Evolutionary conservation across 768 basidiomycete genomes (phyloP).

Genomic region (Kondoa malvinella): DNA sequence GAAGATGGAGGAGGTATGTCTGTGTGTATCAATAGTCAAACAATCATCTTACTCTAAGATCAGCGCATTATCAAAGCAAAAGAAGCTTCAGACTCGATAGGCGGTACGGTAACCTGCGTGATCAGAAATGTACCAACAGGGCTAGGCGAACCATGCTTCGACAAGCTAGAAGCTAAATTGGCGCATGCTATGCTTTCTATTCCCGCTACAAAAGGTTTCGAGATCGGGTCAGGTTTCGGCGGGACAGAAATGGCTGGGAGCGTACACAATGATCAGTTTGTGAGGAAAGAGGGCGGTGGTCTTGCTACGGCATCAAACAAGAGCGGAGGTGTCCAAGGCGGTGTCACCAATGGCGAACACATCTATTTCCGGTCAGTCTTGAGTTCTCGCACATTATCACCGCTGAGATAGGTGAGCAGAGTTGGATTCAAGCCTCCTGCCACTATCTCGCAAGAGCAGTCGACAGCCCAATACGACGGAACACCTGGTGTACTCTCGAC

Average conservation of each 20-base stretch:
- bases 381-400: background rate
- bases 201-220: slow-evolving; percentile 94
- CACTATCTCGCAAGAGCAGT: slow-evolving; percentile 81
- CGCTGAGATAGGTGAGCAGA: slow-evolving; percentile 34
- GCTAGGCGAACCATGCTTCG: slow-evolving; percentile 91
- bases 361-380: slow-evolving; percentile 76
- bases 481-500: slow-evolving; percentile 73
- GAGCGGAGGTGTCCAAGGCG: slow-evolving; percentile 95
- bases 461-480: slow-evolving; percentile 84
- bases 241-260: slow-evolving; percentile 86
- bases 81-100: slow-evolving; percentile 77
- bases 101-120: slow-evolving; percentile 94
- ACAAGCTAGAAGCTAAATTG: slow-evolving; percentile 91
- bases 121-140: slow-evolving; percentile 78
- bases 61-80: slow-evolving; percentile 90
- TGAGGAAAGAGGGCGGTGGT: slow-evolving; percentile 45
- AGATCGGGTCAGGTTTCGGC: slow-evolving; percentile 89
- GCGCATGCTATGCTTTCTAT: slow-evolving; percentile 98
- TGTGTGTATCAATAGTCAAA: background rate
- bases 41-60: too few relatives aligned
- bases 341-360: slow-evolving; percentile 91
- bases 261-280: slow-evolving; percentile 81
- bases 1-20: slow-evolving; percentile 67
- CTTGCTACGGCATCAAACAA: slow-evolving; percentile 79
- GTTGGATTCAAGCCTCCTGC: slow-evolving; percentile 97